These are phyloP conservation scores for Pulicaria dysenterica DNA, from an alignment of 129 eudicot genomes.

Conservation along the genomic window DNA sequence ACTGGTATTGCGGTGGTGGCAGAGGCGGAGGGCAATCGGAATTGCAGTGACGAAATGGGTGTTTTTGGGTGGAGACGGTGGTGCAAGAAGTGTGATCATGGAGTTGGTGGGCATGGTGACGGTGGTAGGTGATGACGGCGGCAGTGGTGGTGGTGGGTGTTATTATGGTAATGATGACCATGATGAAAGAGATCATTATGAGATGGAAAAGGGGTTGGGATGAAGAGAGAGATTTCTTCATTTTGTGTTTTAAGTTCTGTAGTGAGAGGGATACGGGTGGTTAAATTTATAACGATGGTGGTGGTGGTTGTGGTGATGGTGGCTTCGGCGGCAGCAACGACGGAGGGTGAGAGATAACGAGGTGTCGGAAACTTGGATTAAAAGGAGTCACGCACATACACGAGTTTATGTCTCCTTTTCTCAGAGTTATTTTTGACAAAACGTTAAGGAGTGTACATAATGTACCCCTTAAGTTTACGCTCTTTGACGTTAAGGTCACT, in stretches of 20 bases:
- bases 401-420: conserved; percentile 15
- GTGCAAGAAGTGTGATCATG: conserved; percentile 35
- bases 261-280: conserved; percentile 13
- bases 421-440: conserved; percentile 13
- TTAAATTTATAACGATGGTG: conserved; percentile 3
- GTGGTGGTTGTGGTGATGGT: conserved; percentile 14
- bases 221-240: conserved; percentile 35
- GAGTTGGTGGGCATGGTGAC: conserved; percentile 15
- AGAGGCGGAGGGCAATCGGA: conserved; percentile 20
- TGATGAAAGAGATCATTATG: conserved; percentile 11
- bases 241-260: conserved; percentile 5
- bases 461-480: neutral
- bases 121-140: conserved; percentile 20
- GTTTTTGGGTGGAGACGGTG: conserved; percentile 23
- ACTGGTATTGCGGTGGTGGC: neutral
- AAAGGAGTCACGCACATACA: conserved; percentile 23
- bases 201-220: conserved; percentile 20
- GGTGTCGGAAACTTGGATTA: neutral
- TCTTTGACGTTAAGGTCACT: neutral
- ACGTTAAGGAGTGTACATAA: neutral
- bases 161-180: conserved; percentile 9
- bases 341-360: conserved; percentile 13
- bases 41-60: conserved; percentile 26
- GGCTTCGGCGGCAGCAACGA: conserved; percentile 1
- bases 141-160: conserved; percentile 29